Conservation (phyloP, 495 filamentous ascomycete genomes). For the Echria macrotheca region DNA sequence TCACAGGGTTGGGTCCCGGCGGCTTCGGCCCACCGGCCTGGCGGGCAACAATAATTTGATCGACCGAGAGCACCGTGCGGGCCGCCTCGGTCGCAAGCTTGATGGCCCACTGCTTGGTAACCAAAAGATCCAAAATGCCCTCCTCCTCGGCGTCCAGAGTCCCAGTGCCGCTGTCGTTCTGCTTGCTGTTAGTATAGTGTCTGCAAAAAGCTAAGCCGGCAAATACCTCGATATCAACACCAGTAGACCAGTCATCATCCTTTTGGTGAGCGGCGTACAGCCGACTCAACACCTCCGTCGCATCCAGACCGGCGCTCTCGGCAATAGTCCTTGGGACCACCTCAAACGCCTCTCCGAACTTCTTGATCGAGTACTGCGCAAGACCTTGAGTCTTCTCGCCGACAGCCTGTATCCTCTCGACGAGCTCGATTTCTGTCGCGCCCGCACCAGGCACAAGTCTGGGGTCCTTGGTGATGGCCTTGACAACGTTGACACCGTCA, state of each 20-base stretch:
- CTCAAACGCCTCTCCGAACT: conserved; percentile 97
- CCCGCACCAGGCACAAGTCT: conserved; percentile 91
- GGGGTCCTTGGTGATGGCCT: conserved; percentile 92
- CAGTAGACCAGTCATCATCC: conserved; percentile 78
- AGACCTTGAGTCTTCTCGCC: conserved; percentile 89
- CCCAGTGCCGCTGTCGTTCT: conserved; percentile 70
- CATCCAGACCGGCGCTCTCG: conserved; percentile 90
- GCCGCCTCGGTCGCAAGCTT: conserved; percentile 93
- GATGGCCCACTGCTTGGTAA: conserved; percentile 92
- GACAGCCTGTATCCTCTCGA: conserved; percentile 81
- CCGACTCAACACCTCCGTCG: conserved; percentile 85
- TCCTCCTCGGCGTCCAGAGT: conserved; percentile 83
- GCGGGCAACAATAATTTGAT: conserved; percentile 98
- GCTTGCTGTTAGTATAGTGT: conserved; percentile 9
- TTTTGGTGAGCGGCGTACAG: conserved; percentile 91
- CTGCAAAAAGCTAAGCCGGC: neutral
- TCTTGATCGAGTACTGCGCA: conserved; percentile 91
- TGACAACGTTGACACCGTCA: conserved; percentile 97
- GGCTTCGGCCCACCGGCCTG: conserved; percentile 97
- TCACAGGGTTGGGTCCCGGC: conserved; percentile 74
- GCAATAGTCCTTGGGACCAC: conserved; percentile 90
- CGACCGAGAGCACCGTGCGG: conserved; percentile 89
- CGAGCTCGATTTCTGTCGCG: conserved; percentile 90
- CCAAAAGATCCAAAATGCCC: conserved; percentile 86
- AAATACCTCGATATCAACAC: conserved; percentile 82